Conservation (phyloP, 306 rosid species). For the Inga laurina region DNA sequence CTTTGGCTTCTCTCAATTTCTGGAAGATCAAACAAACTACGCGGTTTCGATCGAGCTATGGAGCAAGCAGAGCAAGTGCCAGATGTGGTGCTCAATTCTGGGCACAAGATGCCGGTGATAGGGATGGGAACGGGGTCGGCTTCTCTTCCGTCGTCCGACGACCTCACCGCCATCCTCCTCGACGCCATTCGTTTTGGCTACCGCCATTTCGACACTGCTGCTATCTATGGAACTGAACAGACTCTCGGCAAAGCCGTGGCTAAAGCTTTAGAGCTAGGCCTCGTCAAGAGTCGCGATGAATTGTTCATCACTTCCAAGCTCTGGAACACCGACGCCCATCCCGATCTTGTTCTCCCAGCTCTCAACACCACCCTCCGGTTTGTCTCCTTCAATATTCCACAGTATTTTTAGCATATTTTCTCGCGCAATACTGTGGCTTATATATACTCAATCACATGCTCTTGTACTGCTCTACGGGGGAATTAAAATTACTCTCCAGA, state of each 20-base stretch:
- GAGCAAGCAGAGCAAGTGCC: conserved; percentile 22
- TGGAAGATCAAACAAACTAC: background rate
- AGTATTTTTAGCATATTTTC: background rate
- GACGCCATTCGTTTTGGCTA: conserved; percentile 28
- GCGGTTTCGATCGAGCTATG: background rate
- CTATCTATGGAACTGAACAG: conserved; percentile 40
- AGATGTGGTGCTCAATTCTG: conserved; percentile 7
- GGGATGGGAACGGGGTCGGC: conserved; percentile 26
- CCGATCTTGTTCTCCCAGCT: conserved; percentile 52
- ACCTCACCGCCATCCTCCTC: background rate
- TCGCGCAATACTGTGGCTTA: background rate
- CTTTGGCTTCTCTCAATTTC: background rate
- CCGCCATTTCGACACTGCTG: conserved; percentile 45
- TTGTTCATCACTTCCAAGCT: conserved; percentile 62
- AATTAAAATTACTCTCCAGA: background rate
- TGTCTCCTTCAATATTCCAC: background rate
- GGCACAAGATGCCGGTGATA: conserved; percentile 22
- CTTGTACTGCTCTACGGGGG: background rate
- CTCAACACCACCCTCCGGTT: conserved; percentile 49
- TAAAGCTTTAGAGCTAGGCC: conserved; percentile 41
- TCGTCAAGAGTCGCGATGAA: conserved; percentile 44
- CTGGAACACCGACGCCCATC: conserved; percentile 48
- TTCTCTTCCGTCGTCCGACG: conserved; percentile 23
- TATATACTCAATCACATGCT: no score
- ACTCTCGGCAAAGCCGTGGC: conserved; percentile 43